Evolutionary conservation across 2,329 filamentous ascomycete species (phyloP).

Genomic region (Ceratocystis harringtonii): DNA sequence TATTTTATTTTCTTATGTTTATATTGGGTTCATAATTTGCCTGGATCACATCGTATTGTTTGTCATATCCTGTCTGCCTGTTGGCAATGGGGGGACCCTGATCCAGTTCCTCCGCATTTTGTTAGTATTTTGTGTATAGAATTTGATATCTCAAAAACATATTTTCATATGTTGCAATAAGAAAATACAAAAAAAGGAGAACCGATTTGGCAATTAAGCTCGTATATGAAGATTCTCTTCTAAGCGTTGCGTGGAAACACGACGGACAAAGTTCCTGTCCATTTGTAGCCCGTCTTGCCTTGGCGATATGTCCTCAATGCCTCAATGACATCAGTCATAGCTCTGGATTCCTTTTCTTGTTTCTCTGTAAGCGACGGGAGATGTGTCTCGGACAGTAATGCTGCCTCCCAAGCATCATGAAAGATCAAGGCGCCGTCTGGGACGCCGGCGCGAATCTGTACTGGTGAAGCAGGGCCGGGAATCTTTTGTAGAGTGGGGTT

Average conservation of each 20-base stretch:
- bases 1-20: background rate
- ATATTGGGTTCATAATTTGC: conserved; percentile 12
- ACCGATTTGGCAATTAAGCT: background rate
- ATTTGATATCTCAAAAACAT: conserved; percentile 8
- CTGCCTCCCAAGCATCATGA: conserved; percentile 37
- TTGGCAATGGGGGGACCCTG: conserved; percentile 14
- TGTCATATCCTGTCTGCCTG: conserved; percentile 16
- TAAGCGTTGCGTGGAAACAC: conserved; percentile 4
- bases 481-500: conserved; percentile 23
- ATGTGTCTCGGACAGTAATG: conserved; percentile 25
- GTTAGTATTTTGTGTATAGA: conserved; percentile 15
- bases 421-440: conserved; percentile 33
- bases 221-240: background rate
- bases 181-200: conserved; percentile 11
- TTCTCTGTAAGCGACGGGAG: background rate
- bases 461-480: conserved; percentile 34
- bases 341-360: conserved; percentile 6
- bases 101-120: conserved; percentile 14
- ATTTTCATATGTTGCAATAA: conserved; percentile 5
- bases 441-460: conserved; percentile 36
- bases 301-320: background rate
- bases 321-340: conserved; percentile 10
- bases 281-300: background rate
- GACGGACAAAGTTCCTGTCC: conserved; percentile 7
- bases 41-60: conserved; percentile 16